phyloP scores from a whole-genome alignment of 495 filamentous ascomycete genomes.

The Penicillium silybi region DNA sequence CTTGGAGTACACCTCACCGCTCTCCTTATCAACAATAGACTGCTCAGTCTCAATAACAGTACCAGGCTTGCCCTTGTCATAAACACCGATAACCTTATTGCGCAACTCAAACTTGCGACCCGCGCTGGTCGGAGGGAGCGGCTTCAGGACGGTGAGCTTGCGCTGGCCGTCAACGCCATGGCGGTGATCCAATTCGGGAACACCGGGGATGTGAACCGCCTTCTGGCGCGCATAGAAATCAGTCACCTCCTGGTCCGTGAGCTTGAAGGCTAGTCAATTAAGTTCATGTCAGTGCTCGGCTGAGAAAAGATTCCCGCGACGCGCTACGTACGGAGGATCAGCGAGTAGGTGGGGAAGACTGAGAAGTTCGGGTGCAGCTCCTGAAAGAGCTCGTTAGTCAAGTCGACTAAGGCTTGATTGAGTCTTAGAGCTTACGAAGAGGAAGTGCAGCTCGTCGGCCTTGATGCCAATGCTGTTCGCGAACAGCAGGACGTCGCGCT shows the following conservation, averaged over 20 bases:
- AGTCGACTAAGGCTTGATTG: neutral
- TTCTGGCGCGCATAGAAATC: constrained; percentile 73
- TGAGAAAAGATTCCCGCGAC: neutral
- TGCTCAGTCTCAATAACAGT: constrained; percentile 79
- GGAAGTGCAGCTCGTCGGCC: constrained; percentile 83
- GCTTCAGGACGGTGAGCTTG: constrained; percentile 70
- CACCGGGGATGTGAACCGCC: constrained; percentile 62
- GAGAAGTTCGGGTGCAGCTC: constrained; percentile 79
- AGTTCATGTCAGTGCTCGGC: neutral
- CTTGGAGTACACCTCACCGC: constrained; percentile 68
- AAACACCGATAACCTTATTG: constrained; percentile 78
- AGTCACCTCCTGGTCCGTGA: constrained; percentile 69
- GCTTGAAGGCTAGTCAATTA: constrained; percentile 65
- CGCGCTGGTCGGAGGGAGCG: constrained; percentile 65
- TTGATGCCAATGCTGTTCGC: constrained; percentile 82
- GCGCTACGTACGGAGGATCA: constrained; percentile 64
- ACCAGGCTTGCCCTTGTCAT: constrained; percentile 86
- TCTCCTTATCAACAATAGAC: constrained; percentile 64
- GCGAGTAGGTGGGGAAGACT: constrained; percentile 83
- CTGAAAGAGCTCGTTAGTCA: constrained; percentile 35
- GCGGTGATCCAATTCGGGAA: constrained; percentile 71
- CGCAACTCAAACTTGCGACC: constrained; percentile 74
- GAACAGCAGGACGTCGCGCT: constrained; percentile 82
- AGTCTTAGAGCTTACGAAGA: constrained; percentile 57
- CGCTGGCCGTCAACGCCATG: constrained; percentile 85